Base-by-base conservation (phyloP, 2,329 filamentous ascomycete genomes). In the Cladosporium sp. region DNA sequence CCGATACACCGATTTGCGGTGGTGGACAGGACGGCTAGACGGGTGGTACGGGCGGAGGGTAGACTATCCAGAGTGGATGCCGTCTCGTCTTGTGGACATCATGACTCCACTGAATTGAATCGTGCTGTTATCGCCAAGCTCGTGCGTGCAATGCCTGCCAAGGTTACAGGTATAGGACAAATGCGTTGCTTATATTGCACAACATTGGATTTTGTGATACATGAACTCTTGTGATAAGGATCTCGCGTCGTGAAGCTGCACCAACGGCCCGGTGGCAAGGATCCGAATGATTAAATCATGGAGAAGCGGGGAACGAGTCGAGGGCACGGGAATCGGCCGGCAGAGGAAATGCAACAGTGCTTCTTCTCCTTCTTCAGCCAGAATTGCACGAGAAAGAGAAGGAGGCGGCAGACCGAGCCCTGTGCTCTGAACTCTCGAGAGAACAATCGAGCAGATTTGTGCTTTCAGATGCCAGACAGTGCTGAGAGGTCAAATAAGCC, bases 11-110 rank as follows among this genome's bases (percentile, higher is more conserved):
- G 55, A 41, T 26, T 12, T 10, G 14, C 18, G 24, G 24, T 14
- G 24, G 34, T 58, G 55, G 34, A 24, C 54, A 26, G n/a, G 54
- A 58, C 51, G 51, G 51, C 10, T n/a, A 36, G 55, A 58, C 55
- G 55, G 55, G 21, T 24, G 18, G 28, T 58, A 54, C 18, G 8
- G 51, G 51, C 34, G 26, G 18, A 54, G 28, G 52, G n/a, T n/a
- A 24, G 24, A 24, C 24, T 24, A 12, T 55, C 30, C 52, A 34
- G 15, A 14, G 49, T 54, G 49, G 49, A 30, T 26, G 49, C 24
- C 24, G 18, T n/a, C n/a, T 54, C 24, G 24, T 30, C 28, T 30
- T 30, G 49, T 15, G 24, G 21, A 41, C 55, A 58, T 58, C 34
- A 58, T 58, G 55, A 58, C 55, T 58, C 55, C 55, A 28, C 55